phyloP scores from a whole-genome alignment of 1,284 basidiomycete genomes.

The Vanrija humicola region DNA sequence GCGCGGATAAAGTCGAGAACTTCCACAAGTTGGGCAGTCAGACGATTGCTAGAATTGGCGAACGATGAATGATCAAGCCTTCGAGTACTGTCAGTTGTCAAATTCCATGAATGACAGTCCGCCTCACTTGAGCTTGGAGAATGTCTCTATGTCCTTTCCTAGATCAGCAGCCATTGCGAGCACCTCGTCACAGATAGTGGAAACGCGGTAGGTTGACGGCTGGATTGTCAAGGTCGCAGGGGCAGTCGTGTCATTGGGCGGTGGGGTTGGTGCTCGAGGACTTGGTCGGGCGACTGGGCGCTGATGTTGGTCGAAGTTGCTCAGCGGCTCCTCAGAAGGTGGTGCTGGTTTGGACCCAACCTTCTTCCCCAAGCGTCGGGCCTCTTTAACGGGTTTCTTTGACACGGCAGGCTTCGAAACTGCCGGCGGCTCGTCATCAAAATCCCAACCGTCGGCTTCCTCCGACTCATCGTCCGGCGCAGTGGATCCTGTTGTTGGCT shows the following conservation, averaged over 20 bases:
- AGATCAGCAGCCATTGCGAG: constrained; percentile 54
- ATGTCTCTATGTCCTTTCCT: neutral
- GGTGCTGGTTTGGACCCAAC: neutral
- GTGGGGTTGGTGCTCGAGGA: no score
- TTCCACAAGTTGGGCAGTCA: constrained; percentile 5
- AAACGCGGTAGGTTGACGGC: constrained; percentile 31
- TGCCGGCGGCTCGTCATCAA: constrained; percentile 32
- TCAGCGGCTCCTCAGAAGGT: no score
- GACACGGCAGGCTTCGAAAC: neutral
- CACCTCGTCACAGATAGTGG: constrained; percentile 52
- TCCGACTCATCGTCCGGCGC: neutral
- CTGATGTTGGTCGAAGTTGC: no score
- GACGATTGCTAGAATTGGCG: neutral
- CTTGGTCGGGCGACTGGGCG: no score
- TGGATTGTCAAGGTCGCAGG: constrained; percentile 8
- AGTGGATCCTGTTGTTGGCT: neutral
- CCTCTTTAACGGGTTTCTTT: constrained; percentile 24
- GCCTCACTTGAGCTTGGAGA: neutral
- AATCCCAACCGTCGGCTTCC: constrained; percentile 47
- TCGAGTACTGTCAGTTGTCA: neutral
- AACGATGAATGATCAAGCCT: neutral
- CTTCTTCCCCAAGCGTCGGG: constrained; percentile 6
- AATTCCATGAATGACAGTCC: neutral
- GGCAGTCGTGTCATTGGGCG: no score
- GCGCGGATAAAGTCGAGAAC: constrained; percentile 11